phyloP scores from a whole-genome alignment of 2,329 filamentous ascomycete genomes.

The Talaromyces amestolkiae region DNA sequence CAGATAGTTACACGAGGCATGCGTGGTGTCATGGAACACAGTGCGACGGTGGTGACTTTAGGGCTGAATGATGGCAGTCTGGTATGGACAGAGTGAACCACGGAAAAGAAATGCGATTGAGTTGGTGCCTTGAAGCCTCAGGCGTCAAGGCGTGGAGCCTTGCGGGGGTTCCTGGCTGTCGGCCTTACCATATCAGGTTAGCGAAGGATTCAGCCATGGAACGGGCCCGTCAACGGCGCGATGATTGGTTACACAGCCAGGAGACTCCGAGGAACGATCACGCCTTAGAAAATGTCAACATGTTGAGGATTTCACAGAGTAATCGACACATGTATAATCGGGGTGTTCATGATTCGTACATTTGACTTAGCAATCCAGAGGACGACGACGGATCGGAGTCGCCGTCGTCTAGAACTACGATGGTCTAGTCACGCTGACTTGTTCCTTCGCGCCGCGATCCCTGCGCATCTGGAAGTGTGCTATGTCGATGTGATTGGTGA shows the following conservation, averaged over 20 bases:
- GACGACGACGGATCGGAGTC: not conserved
- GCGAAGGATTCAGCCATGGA: not conserved
- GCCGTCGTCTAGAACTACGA: not conserved
- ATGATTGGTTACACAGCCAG: not conserved
- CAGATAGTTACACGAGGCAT: not conserved
- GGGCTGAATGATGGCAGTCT: not conserved
- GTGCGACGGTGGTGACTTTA: not conserved
- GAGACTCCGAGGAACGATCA: not conserved
- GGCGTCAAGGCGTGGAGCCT: not conserved
- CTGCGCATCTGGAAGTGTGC: not conserved
- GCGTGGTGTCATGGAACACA: not conserved
- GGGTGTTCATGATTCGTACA: too few relatives aligned
- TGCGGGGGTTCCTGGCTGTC: not conserved
- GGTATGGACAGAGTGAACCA: not conserved
- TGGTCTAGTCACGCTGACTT: not conserved
- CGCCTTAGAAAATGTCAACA: not conserved
- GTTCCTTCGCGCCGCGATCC: not conserved
- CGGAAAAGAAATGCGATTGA: not conserved
- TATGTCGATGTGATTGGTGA: not conserved
- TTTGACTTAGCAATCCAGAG: too few relatives aligned
- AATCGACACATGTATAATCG: too few relatives aligned
- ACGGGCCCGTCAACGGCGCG: not conserved
- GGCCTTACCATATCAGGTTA: not conserved
- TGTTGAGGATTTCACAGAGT: too few relatives aligned
- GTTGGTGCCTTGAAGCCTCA: not conserved